These are phyloP conservation scores for Gloeopeniophorella convolvens DNA, from an alignment of 768 basidiomycete genomes.

Conservation along the genomic window DNA sequence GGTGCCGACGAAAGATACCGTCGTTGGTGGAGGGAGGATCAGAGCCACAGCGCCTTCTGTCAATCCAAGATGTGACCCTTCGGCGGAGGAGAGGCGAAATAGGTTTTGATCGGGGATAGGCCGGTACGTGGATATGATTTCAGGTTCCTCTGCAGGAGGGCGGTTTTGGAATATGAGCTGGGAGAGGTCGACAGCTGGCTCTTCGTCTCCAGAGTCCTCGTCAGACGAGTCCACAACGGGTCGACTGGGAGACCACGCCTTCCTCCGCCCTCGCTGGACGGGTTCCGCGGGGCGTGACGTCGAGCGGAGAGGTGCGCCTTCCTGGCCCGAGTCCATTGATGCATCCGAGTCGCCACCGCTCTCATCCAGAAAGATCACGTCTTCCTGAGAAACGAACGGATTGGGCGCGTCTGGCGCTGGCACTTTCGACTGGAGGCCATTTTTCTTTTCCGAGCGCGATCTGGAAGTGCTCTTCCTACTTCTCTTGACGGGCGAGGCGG, in stretches of 20 bases:
- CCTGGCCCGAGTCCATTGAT: slow-evolving; percentile 28
- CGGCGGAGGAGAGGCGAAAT: slow-evolving; percentile 38
- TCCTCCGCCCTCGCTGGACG: slow-evolving; percentile 15
- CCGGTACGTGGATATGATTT: slow-evolving; percentile 43
- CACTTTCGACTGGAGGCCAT: slow-evolving; percentile 16
- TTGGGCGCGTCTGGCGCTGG: slow-evolving; percentile 26
- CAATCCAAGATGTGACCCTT: slow-evolving; percentile 30
- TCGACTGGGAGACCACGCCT: slow-evolving; percentile 57
- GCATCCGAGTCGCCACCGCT: slow-evolving; percentile 20
- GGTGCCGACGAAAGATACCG: slow-evolving; percentile 61
- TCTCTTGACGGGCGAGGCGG: slow-evolving; percentile 22
- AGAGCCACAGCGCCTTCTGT: slow-evolving; percentile 33
- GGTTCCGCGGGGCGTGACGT: background rate
- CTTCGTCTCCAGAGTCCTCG: slow-evolving; percentile 25
- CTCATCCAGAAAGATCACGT: slow-evolving; percentile 23
- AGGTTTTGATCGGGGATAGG: slow-evolving; percentile 41
- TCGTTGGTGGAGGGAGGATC: slow-evolving; percentile 41
- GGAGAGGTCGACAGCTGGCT: slow-evolving; percentile 30
- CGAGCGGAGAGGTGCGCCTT: background rate
- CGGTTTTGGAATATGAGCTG: background rate
- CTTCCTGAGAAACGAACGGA: slow-evolving; percentile 32
- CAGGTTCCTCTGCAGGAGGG: slow-evolving; percentile 13
- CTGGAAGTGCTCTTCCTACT: slow-evolving; percentile 26
- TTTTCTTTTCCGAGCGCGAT: slow-evolving; percentile 25
- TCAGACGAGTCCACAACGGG: slow-evolving; percentile 29